phyloP scores from a whole-genome alignment of 345 rosid genomes.

The Brassica carinata region DNA sequence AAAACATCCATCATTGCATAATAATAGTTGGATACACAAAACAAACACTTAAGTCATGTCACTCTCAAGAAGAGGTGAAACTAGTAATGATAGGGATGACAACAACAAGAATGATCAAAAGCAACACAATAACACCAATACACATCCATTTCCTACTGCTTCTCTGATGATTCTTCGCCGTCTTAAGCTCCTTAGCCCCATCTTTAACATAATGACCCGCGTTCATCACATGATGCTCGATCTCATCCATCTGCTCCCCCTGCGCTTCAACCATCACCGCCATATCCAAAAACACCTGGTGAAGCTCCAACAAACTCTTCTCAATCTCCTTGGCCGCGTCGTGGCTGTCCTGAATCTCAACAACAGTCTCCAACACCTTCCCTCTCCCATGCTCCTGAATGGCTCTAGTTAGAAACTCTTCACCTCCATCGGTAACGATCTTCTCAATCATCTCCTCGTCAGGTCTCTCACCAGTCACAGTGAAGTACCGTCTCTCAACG shows the following conservation, averaged over 20 bases:
- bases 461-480: slow-evolving; percentile 87
- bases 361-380: slow-evolving; percentile 84
- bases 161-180: slow-evolving; percentile 70
- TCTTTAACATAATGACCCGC: slow-evolving; percentile 81
- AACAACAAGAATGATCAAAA: slow-evolving; percentile 66
- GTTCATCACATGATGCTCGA: slow-evolving; percentile 84
- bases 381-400: slow-evolving; percentile 96
- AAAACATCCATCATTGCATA: no score
- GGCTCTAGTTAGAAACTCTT: slow-evolving; percentile 67
- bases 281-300: slow-evolving; percentile 93
- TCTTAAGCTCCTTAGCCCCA: slow-evolving; percentile 71
- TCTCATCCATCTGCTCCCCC: slow-evolving; percentile 94
- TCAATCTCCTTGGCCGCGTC: slow-evolving; percentile 91
- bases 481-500: slow-evolving; percentile 84
- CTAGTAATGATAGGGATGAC: slow-evolving; percentile 74
- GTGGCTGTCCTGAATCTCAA: slow-evolving; percentile 88
- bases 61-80: slow-evolving; percentile 71
- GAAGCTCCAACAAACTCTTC: slow-evolving; percentile 91
- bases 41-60: background rate
- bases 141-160: slow-evolving; percentile 85
- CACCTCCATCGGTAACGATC: slow-evolving; percentile 78
- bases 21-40: background rate
- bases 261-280: slow-evolving; percentile 94
- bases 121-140: slow-evolving; percentile 62
- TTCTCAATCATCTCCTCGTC: slow-evolving; percentile 85